These are phyloP conservation scores for Kitagawia praeruptora DNA, from an alignment of 129 eudicot species.

Conservation along the genomic window DNA sequence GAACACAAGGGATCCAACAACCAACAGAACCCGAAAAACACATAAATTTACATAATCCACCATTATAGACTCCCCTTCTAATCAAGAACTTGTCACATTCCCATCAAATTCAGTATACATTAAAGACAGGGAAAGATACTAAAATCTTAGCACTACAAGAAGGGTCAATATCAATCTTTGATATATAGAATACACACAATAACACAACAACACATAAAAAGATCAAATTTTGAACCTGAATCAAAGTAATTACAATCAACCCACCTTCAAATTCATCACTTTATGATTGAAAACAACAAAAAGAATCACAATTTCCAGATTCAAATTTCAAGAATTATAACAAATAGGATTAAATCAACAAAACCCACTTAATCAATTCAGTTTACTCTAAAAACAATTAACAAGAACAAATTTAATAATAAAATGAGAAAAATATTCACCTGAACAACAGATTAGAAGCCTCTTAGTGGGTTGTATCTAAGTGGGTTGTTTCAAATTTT, in stretches of 20 bases:
- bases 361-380: constrained; percentile 5
- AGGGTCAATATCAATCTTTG: not conserved
- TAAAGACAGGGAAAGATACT: not conserved
- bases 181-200: not conserved
- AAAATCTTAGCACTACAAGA: not conserved
- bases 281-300: not conserved
- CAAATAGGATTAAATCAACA: not conserved
- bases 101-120: not conserved
- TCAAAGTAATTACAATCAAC: not conserved
- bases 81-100: not conserved
- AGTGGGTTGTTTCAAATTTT: not conserved
- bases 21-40: not conserved
- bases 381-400: not conserved
- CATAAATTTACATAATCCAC: not conserved
- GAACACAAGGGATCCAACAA: not conserved
- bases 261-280: not conserved
- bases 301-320: not conserved
- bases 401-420: not conserved
- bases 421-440: not conserved
- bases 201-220: not conserved
- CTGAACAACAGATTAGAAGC: not conserved
- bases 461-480: not conserved
- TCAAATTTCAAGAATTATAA: not conserved
- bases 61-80: not conserved
- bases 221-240: not conserved